phyloP scores from a whole-genome alignment of 495 filamentous ascomycete genomes.

The Cladorrhinum samala region DNA sequence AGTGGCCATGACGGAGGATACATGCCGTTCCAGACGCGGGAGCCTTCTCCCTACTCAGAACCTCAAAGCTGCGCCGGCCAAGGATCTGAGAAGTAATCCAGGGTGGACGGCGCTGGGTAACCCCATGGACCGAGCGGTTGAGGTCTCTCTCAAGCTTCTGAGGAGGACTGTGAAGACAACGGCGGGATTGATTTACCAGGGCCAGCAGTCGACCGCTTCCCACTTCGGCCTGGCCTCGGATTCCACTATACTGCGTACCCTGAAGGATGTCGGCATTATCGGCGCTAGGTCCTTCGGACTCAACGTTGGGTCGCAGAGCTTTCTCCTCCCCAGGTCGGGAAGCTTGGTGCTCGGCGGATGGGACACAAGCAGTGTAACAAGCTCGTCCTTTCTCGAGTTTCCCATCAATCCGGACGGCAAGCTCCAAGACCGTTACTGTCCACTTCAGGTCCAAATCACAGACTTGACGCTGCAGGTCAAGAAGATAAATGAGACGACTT shows the following conservation, averaged over 20 bases:
- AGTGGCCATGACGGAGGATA: background rate
- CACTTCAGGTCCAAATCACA: slow-evolving; percentile 11
- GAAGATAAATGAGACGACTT: background rate
- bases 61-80: background rate
- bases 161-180: slow-evolving; percentile 1
- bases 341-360: slow-evolving; percentile 16
- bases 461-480: slow-evolving; percentile 1
- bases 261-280: slow-evolving; percentile 11
- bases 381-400: slow-evolving; percentile 7
- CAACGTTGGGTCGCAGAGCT: slow-evolving; percentile 16
- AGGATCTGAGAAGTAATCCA: slow-evolving; percentile 2
- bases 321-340: slow-evolving; percentile 6
- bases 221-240: slow-evolving; percentile 13
- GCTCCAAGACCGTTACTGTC: slow-evolving; percentile 7
- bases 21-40: slow-evolving; percentile 13
- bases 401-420: background rate
- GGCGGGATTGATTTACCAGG: slow-evolving; percentile 8
- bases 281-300: slow-evolving; percentile 11
- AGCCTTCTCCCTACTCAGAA: background rate
- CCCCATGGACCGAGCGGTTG: slow-evolving; percentile 1
- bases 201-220: slow-evolving; percentile 10
- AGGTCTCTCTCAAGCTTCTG: slow-evolving; percentile 4
- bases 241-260: background rate
- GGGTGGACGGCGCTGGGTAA: slow-evolving; percentile 8
- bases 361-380: slow-evolving; percentile 10